Evolutionary conservation across 73 alveolate species (phyloP).

Genomic region (Strombidium stylifer): DNA sequence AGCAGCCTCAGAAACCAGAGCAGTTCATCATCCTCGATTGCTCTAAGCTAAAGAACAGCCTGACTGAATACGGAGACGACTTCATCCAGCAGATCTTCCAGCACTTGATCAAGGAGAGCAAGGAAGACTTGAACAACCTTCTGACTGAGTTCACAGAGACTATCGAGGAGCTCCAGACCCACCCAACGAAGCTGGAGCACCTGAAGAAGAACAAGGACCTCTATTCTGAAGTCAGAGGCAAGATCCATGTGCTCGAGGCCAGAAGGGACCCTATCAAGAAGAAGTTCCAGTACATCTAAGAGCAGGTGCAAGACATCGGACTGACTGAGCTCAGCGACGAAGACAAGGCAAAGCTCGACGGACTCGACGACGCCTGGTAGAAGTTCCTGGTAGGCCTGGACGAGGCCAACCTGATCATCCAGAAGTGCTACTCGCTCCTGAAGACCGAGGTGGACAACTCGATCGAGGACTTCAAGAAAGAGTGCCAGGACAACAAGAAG

Average conservation of each 20-base stretch:
- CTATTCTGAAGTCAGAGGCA: conserved; percentile 68
- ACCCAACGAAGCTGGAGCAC: conserved; percentile 51
- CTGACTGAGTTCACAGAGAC: conserved; percentile 51
- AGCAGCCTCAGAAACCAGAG: conserved; percentile 24
- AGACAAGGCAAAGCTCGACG: conserved; percentile 42
- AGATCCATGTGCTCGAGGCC: conserved; percentile 65
- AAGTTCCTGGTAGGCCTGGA: conserved; percentile 76
- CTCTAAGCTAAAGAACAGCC: conserved; percentile 38
- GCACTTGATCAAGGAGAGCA: conserved; percentile 48
- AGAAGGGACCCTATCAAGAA: conserved; percentile 78
- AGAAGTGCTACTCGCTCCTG: conserved; percentile 65
- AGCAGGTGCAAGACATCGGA: conserved; percentile 32
- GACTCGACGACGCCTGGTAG: conserved; percentile 74
- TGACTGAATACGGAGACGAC: conserved; percentile 40
- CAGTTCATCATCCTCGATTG: conserved; percentile 51
- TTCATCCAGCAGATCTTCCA: conserved; percentile 44
- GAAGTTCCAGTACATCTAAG: conserved; percentile 67
- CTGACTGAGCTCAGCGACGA: conserved; percentile 41
- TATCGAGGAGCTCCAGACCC: conserved; percentile 55
- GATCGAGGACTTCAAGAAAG: conserved; percentile 82
- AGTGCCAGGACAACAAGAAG: conserved; percentile 77
- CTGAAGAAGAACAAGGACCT: conserved; percentile 73
- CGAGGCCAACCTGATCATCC: conserved; percentile 62
- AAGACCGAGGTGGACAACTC: conserved; percentile 72
- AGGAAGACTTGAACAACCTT: conserved; percentile 65